Conservation (phyloP, 1,139 yeast species). For the Arxiozyma bovina region DNA sequence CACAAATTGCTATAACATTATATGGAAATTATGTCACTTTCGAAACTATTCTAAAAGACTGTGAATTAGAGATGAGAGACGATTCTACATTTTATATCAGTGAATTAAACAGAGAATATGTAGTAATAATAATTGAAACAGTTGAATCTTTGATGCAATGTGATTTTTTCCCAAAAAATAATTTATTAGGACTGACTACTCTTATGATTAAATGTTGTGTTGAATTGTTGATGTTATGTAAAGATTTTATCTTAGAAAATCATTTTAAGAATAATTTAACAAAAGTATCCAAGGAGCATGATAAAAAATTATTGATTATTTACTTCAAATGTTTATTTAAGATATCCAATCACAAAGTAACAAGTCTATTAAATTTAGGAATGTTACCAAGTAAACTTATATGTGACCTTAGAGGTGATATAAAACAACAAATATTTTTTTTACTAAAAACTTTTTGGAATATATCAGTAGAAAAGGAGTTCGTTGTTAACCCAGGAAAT, state of each 20-base stretch:
- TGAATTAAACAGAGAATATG: conserved; percentile 28
- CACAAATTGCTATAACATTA: conserved; percentile 43
- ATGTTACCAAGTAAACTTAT: conserved; percentile 71
- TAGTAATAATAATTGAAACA: conserved; percentile 39
- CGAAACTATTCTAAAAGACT: conserved; percentile 33
- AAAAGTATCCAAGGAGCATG: conserved; percentile 42
- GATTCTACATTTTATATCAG: conserved; percentile 30
- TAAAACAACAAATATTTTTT: conserved; percentile 52
- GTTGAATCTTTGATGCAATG: conserved; percentile 51
- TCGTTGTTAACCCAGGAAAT: conserved; percentile 7
- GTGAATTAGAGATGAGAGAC: conserved; percentile 35
- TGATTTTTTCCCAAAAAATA: conserved; percentile 54
- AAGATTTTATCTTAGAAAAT: conserved; percentile 44
- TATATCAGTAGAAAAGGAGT: conserved; percentile 40
- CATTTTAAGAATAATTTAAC: conserved; percentile 44
- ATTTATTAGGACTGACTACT: conserved; percentile 63
- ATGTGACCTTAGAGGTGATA: conserved; percentile 51
- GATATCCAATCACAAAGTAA: conserved; percentile 28
- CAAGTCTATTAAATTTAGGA: conserved; percentile 44
- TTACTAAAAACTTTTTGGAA: conserved; percentile 64
- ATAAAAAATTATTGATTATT: conserved; percentile 55
- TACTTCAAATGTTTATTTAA: conserved; percentile 52
- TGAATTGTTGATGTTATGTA: conserved; percentile 48
- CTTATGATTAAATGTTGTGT: conserved; percentile 53
- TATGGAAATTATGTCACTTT: conserved; percentile 44